These are phyloP conservation scores for Phytopythium vexans DNA, from an alignment of 352 stramenopile species.

Conservation along the genomic window DNA sequence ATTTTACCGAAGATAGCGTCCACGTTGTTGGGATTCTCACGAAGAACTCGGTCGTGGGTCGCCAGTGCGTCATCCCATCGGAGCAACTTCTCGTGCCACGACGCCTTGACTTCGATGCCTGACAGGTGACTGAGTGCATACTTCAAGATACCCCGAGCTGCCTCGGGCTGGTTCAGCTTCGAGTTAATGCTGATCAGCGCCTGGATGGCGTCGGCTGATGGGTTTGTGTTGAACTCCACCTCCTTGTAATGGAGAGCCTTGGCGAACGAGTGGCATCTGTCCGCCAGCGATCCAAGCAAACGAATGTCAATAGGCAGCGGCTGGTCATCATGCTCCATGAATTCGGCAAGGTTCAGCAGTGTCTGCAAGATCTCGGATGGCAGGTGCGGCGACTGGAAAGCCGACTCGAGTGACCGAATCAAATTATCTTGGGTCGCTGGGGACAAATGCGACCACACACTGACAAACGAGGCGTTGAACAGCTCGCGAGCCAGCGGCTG, in stretches of 20 bases:
- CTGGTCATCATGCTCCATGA: conserved; percentile 99
- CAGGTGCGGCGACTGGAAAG: conserved; percentile 90
- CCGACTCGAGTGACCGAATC: conserved; percentile 92
- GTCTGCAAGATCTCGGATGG: conserved; percentile 98
- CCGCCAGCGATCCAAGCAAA: conserved; percentile 93
- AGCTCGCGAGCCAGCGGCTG: conserved; percentile 97
- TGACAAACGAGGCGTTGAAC: conserved; percentile 99
- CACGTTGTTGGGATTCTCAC: conserved; percentile 82
- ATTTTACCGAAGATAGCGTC: conserved; percentile 98
- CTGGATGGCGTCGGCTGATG: conserved; percentile 93
- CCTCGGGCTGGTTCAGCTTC: conserved; percentile 94
- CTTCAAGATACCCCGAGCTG: conserved; percentile 98
- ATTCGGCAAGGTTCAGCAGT: conserved; percentile 98
- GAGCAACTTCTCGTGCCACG: conserved; percentile 98
- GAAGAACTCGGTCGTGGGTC: conserved; percentile 90
- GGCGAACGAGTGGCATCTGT: conserved; percentile 98
- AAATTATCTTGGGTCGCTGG: conserved; percentile 90
- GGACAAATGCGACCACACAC: conserved; percentile 96
- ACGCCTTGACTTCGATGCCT: conserved; percentile 90
- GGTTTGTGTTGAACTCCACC: conserved; percentile 94
- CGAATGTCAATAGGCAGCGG: conserved; percentile 97
- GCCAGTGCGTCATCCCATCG: conserved; percentile 96
- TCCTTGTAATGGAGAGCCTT: conserved; percentile 99
- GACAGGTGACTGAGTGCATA: conserved; percentile 79
- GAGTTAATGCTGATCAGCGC: conserved; percentile 99